Evolutionary conservation across 2,329 filamentous ascomycete species (phyloP).

Genomic region (Gyromitra esculenta): DNA sequence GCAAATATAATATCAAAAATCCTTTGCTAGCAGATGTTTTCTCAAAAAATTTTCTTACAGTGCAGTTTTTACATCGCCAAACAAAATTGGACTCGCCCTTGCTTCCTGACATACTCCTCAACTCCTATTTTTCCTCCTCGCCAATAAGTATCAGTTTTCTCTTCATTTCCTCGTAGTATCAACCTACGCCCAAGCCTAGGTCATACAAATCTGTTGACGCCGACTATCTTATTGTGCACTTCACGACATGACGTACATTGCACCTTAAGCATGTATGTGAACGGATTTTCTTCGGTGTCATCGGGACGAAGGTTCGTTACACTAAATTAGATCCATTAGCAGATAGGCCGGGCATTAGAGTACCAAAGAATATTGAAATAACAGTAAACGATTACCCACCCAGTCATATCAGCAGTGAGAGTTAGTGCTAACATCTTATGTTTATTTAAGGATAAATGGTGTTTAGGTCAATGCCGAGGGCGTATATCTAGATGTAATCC

Average conservation of each 20-base stretch:
- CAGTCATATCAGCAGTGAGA: constrained; percentile 74
- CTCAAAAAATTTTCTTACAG: constrained; percentile 66
- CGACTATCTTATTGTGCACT: constrained; percentile 84
- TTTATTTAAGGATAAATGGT: background rate
- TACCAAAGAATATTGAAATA: background rate
- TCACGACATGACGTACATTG: constrained; percentile 98
- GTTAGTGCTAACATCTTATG: constrained; percentile 71
- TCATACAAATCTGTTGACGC: constrained; percentile 86
- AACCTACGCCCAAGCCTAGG: constrained; percentile 2
- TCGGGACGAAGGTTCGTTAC: constrained; percentile 88
- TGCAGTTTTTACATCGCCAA: constrained; percentile 99
- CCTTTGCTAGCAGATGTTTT: background rate
- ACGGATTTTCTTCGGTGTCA: constrained; percentile 82
- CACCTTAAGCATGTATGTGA: constrained; percentile 97
- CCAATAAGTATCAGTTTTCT: constrained; percentile 22
- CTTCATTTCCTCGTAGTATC: background rate
- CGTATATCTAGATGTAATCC: background rate
- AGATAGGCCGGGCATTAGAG: background rate
- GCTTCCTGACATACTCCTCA: constrained; percentile 81
- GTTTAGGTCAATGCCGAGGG: background rate
- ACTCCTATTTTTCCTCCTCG: constrained; percentile 18
- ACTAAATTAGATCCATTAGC: constrained; percentile 63
- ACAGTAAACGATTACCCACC: constrained; percentile 64
- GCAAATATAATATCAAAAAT: background rate
- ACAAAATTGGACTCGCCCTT: constrained; percentile 98